Base-by-base conservation (phyloP, 106 monocot genomes). In the Dioscorea alata region DNA sequence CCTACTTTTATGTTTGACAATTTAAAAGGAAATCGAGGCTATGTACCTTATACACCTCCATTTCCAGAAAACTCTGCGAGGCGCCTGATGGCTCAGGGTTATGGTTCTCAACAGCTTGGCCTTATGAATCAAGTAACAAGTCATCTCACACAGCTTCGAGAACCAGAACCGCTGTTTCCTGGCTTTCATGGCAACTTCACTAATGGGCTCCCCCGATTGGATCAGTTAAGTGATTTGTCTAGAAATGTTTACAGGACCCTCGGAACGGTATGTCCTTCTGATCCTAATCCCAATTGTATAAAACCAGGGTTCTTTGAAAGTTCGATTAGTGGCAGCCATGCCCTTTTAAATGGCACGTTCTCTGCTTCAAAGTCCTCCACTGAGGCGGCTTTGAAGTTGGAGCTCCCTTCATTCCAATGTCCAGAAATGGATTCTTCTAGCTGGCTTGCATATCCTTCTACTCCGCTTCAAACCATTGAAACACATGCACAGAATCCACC, bases 381-480 rank as follows among this genome's bases (percentile, higher is more conserved):
- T 31, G 83, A 61, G 78, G 35, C 81, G 78, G 35, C 81, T 69
- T 68, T 65, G 84, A 91, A 88, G 88, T 18, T 73, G 78, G 95
- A 95, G 95, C 95, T 95, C 95, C 95, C 95, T 95, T 95, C 95
- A 95, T 81, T 91, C 95, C 95, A 95, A 95, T 82, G 79, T 88
- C 25, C 57, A 57, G 69, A 69, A 70, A 61, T 71, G 34, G 76
- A 77, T 76, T 32, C 65, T 48, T 35, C 42, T 68, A 75, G 69
- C 50, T 80, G 23, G 76, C 56, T 64, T 69, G 49, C 69, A 48
- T 66, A 12, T 48, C 24, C 75, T 51, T 10, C 64, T 4, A 21
- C 54, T 54, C 54, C 58, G 42, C 71, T 79, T 31, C 8, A 24
- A 67, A 49, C 70, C 64, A 35, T 60, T 48, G 58, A 82, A 49